These are phyloP conservation scores for Coniochaeta sp. DNA, from an alignment of 2,329 filamentous ascomycete species.

Conservation along the genomic window DNA sequence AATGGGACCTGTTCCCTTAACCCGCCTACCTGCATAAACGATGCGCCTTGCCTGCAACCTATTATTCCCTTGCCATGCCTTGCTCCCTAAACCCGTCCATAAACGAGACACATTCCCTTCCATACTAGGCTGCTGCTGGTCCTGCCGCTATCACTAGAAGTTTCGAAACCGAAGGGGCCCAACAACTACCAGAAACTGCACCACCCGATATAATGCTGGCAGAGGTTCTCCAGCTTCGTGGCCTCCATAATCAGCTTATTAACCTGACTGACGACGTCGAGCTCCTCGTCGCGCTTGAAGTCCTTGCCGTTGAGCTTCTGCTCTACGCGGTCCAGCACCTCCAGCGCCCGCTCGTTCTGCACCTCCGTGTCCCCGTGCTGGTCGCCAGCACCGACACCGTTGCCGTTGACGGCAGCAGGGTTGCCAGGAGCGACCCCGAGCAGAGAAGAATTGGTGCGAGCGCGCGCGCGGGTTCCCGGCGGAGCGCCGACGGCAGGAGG, in stretches of 20 bases:
- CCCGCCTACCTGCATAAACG: too few species aligned
- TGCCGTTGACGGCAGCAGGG: conserved; percentile 25
- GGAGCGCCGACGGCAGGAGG: conserved; percentile 39
- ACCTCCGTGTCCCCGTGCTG: conserved; percentile 57
- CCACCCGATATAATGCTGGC: conserved; percentile 98
- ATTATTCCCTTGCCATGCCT: too few species aligned
- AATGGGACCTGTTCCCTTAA: too few species aligned
- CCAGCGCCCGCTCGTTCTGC: conserved; percentile 87
- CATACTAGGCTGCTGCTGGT: too few species aligned
- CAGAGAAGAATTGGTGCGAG: conserved; percentile 56
- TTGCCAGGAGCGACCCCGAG: conserved; percentile 18
- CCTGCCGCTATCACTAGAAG: not conserved
- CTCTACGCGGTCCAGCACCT: conserved; percentile 84
- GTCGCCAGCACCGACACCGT: not conserved
- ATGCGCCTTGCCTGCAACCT: too few species aligned
- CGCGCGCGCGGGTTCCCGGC: conserved; percentile 42
- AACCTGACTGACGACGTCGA: conserved; percentile 81
- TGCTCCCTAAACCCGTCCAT: too few species aligned
- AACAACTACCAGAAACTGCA: conserved; percentile 82
- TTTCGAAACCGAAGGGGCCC: too few species aligned
- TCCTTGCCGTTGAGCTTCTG: conserved; percentile 94
- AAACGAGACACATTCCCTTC: too few species aligned
- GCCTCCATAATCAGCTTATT: conserved; percentile 93
- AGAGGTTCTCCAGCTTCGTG: conserved; percentile 93
- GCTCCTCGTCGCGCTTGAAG: conserved; percentile 79